Percentiles rank a stretch among this genome's conserved stretches.
Conservation (phyloP, 2,329 filamentous ascomycete genomes). For the Arthrinium phaeospermum region DNA sequence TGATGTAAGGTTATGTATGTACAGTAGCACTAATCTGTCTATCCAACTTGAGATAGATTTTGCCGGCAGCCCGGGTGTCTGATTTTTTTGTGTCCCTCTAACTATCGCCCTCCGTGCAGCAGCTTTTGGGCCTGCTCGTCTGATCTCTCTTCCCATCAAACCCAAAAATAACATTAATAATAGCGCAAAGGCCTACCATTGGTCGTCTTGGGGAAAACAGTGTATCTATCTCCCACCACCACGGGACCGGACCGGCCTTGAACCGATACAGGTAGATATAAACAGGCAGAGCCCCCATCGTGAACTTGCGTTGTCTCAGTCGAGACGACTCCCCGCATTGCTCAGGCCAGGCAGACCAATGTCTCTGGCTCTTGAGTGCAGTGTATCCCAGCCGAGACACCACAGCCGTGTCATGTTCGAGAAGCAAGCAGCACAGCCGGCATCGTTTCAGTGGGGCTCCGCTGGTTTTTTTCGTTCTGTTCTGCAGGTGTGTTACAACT, state of each 20-base stretch:
- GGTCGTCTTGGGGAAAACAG: not conserved
- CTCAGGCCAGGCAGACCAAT: not conserved
- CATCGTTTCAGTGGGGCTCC: not conserved
- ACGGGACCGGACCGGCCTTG: not conserved
- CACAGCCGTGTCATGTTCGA: not conserved
- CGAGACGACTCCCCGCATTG: not conserved
- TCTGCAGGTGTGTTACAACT: not conserved
- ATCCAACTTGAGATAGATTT: not conserved
- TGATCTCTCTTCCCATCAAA: not conserved
- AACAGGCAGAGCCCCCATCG: not conserved
- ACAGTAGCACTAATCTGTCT: not conserved
- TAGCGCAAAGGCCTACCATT: not conserved
- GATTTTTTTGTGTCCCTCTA: not conserved
- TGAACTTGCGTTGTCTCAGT: conserved; percentile 4
- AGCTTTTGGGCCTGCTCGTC: not conserved
- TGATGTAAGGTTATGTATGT: not conserved
- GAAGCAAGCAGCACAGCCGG: not conserved
- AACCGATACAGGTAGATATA: not conserved
- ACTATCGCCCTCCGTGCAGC: not conserved
- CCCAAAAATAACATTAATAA: conserved; percentile 11
- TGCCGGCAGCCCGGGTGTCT: conserved; percentile 4
- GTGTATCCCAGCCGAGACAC: conserved; percentile 9
- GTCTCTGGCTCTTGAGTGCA: not conserved
- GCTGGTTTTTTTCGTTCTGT: not conserved
- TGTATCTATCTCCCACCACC: not conserved